These are phyloP conservation scores for Dactylellina cionopaga DNA, from an alignment of 2,329 filamentous ascomycete genomes.

Conservation along the genomic window DNA sequence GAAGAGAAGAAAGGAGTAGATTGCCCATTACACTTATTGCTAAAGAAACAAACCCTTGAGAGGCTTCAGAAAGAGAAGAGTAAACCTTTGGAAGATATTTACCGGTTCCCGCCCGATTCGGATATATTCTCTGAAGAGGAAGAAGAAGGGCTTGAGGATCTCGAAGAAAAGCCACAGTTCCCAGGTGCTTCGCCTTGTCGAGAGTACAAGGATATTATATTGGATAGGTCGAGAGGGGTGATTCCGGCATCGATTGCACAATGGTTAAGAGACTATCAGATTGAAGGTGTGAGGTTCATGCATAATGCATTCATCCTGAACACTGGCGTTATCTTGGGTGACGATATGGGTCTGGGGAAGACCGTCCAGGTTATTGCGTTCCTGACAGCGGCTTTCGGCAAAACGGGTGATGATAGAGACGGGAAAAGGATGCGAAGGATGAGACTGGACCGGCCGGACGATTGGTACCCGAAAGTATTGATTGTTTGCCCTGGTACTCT, in stretches of 20 bases:
- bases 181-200: slow-evolving; percentile 78
- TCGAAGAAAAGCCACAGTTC: slow-evolving; percentile 69
- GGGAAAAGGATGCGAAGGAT: slow-evolving; percentile 87
- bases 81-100: slow-evolving; percentile 51
- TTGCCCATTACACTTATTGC: slow-evolving; percentile 45
- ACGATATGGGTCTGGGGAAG: slow-evolving; percentile 98
- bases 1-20: slow-evolving; percentile 57
- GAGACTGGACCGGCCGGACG: slow-evolving; percentile 65
- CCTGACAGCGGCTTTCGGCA: slow-evolving; percentile 89
- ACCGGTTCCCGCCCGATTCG: slow-evolving; percentile 57
- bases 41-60: slow-evolving; percentile 34
- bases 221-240: slow-evolving; percentile 78
- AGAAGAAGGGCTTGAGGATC: slow-evolving; percentile 63
- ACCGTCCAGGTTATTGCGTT: slow-evolving; percentile 97
- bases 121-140: slow-evolving; percentile 64
- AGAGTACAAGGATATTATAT: slow-evolving; percentile 76
- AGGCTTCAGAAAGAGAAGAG: slow-evolving; percentile 44
- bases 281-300: slow-evolving; percentile 84
- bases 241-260: slow-evolving; percentile 91
- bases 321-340: slow-evolving; percentile 86
- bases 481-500: slow-evolving; percentile 89
- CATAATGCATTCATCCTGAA: slow-evolving; percentile 92
- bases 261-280: slow-evolving; percentile 90
- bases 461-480: slow-evolving; percentile 84
- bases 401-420: slow-evolving; percentile 88